These are phyloP conservation scores for Leishmania lainsoni DNA, from an alignment of 208 protist genomes.

Conservation along the genomic window DNA sequence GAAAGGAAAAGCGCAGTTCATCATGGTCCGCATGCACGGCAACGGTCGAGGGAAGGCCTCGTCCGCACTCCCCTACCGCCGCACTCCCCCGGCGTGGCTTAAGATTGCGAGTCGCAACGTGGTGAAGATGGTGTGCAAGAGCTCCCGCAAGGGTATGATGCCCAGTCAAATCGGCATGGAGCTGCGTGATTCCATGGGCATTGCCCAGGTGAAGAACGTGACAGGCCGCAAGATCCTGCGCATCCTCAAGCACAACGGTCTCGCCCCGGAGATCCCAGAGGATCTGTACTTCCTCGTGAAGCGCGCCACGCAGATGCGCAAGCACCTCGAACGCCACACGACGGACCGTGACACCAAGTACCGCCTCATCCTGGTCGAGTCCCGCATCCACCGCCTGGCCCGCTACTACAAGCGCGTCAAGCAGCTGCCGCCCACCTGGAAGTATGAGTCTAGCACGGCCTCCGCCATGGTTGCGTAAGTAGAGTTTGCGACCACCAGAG, in stretches of 20 bases:
- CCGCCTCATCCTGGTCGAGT: conserved; percentile 99
- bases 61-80: conserved; percentile 98
- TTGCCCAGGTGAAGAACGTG: conserved; percentile 98
- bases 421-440: conserved; percentile 87
- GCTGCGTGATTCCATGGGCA: conserved; percentile 99
- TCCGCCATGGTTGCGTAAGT: conserved; percentile 63
- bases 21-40: conserved; percentile 95
- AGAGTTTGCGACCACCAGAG: neutral
- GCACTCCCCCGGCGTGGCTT: conserved; percentile 98
- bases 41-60: conserved; percentile 98
- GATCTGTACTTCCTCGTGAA: conserved; percentile 99
- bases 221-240: conserved; percentile 99
- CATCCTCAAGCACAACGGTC: conserved; percentile 99
- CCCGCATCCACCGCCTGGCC: conserved; percentile 99
- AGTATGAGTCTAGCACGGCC: conserved; percentile 84
- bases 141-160: conserved; percentile 99
- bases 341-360: conserved; percentile 99
- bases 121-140: conserved; percentile 96
- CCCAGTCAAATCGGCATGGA: conserved; percentile 99
- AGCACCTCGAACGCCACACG: conserved; percentile 98
- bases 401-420: conserved; percentile 99
- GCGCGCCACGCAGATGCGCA: conserved; percentile 99
- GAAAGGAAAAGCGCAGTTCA: neutral
- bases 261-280: conserved; percentile 99
- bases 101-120: conserved; percentile 96